A percentile compares a stretch with the other conserved stretches of the same genome.
Conservation (phyloP, 129 eudicot species). For the Centaurea solstitialis region DNA sequence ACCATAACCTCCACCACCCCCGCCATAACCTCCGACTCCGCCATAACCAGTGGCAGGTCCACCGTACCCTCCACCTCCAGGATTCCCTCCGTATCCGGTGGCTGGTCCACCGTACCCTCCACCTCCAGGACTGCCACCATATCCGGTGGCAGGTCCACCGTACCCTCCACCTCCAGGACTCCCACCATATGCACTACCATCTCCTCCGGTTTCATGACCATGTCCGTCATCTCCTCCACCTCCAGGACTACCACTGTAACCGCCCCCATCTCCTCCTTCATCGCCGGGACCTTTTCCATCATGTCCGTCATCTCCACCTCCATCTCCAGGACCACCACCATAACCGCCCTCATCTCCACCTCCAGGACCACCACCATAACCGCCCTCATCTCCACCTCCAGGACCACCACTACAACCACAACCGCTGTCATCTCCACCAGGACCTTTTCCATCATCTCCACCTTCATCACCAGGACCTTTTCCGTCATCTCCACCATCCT, state of each 20-base stretch:
- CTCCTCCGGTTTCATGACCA: not conserved
- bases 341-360: not conserved
- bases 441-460: not conserved
- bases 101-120: not conserved
- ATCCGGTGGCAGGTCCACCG: not conserved
- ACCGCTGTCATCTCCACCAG: not conserved
- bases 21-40: not conserved
- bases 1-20: slow-evolving; percentile 5
- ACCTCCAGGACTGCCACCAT: not conserved
- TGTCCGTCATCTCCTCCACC: slow-evolving; percentile 1
- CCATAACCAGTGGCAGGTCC: not conserved
- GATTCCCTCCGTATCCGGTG: not conserved
- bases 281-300: not conserved
- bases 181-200: not conserved
- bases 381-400: not conserved
- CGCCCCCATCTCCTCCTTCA: slow-evolving; percentile 1
- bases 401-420: not conserved
- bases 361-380: not conserved
- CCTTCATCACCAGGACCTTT: not conserved
- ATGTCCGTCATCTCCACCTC: not conserved
- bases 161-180: not conserved
- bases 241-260: not conserved
- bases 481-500: not conserved
- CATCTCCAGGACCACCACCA: not conserved
- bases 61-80: not conserved